Conservation (phyloP, 1,284 basidiomycete genomes). For the Vanrija sp. region DNA sequence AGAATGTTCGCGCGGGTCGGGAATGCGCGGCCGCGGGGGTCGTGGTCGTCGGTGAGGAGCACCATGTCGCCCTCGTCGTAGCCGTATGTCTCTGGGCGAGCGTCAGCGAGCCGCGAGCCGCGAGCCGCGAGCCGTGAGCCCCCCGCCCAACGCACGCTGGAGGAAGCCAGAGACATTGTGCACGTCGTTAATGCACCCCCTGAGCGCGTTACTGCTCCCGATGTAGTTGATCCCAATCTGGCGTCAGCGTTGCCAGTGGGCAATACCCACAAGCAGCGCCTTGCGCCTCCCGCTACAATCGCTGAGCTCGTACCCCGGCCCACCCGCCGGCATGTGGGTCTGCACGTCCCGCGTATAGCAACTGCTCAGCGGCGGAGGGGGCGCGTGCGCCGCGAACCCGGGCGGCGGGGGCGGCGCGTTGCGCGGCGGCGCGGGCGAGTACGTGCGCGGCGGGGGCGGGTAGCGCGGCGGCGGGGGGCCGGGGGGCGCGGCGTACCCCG, state of each 20-base stretch:
- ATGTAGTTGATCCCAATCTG: conserved; percentile 49
- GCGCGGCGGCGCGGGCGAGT: no score
- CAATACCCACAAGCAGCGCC: no score
- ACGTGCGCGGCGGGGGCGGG: no score
- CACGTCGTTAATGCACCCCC: conserved; percentile 86
- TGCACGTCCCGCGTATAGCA: no score
- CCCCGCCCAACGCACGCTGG: conserved; percentile 7
- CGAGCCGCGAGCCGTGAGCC: conserved; percentile 1
- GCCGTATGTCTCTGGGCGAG: conserved; percentile 53
- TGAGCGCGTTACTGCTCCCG: conserved; percentile 27
- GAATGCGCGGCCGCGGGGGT: conserved; percentile 56
- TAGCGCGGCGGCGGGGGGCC: no score
- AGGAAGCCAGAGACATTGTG: conserved; percentile 69
- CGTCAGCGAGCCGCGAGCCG: neutral
- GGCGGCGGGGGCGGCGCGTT: no score
- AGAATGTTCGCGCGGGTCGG: conserved; percentile 82
- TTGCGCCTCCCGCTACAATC: no score
- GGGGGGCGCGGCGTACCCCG: no score
- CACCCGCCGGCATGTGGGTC: no score
- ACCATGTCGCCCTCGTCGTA: conserved; percentile 81
- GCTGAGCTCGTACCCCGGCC: no score
- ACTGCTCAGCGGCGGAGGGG: no score
- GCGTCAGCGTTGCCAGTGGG: neutral
- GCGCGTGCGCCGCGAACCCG: no score
- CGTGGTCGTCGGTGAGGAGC: conserved; percentile 73